A percentile compares a stretch with the other conserved stretches of the same genome.
phyloP scores from a whole-genome alignment of 2,329 filamentous ascomycete species.

The Hirsutella rhossiliensis region DNA sequence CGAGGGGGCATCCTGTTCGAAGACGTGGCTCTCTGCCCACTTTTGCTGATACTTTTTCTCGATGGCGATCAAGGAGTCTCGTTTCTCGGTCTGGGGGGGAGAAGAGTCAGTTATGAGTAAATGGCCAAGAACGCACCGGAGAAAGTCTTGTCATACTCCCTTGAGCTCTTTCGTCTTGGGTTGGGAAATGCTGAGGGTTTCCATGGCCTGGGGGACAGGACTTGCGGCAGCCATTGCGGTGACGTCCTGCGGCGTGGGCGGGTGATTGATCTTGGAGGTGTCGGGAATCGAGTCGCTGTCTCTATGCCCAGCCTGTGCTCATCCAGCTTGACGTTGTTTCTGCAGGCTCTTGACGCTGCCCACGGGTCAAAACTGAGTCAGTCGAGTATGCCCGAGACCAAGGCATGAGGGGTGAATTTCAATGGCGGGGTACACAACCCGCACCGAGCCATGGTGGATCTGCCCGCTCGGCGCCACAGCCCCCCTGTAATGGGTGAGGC shows the following conservation, averaged over 20 bases:
- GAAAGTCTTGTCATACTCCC: conserved; percentile 29
- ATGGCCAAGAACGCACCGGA: background rate
- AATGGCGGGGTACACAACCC: conserved; percentile 18
- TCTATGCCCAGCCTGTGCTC: background rate
- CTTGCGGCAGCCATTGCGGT: conserved; percentile 29
- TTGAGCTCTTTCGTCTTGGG: conserved; percentile 48
- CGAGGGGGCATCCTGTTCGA: conserved; percentile 77
- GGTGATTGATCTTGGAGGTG: background rate
- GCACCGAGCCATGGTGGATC: background rate
- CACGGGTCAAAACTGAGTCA: conserved; percentile 20
- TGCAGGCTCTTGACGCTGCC: conserved; percentile 2
- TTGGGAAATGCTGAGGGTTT: conserved; percentile 34
- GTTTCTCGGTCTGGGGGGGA: conserved; percentile 60
- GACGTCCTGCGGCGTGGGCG: conserved; percentile 1
- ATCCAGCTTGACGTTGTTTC: background rate
- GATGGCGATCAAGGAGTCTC: conserved; percentile 66
- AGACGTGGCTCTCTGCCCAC: conserved; percentile 43
- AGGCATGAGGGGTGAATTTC: conserved; percentile 22
- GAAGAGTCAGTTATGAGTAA: background rate
- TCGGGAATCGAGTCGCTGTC: background rate
- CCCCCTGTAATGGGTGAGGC: conserved; percentile 8
- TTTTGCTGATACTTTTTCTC: conserved; percentile 88
- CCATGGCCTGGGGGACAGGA: conserved; percentile 34
- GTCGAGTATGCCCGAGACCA: conserved; percentile 7
- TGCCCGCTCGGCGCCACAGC: too few relatives aligned